These are phyloP conservation scores for Bryoerythrophyllum caledonicum DNA, from an alignment of 225 moss, liverwort and hornwort species.

Conservation along the genomic window DNA sequence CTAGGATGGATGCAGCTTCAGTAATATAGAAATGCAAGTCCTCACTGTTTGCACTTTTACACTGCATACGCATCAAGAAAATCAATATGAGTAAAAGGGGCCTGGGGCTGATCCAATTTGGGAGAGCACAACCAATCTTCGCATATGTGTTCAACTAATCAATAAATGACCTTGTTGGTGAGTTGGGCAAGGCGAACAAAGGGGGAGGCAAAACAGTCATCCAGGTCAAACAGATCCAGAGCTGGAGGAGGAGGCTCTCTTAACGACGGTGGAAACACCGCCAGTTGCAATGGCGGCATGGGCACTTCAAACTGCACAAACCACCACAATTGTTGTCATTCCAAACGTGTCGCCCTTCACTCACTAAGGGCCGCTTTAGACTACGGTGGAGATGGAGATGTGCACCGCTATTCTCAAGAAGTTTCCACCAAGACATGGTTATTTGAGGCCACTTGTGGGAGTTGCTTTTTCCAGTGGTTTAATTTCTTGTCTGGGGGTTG, in stretches of 20 bases:
- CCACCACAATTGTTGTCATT: not conserved
- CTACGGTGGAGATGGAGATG: too few relatives aligned
- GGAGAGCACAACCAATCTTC: too few relatives aligned
- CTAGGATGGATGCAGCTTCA: conserved; percentile 70
- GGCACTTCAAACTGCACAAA: conserved; percentile 78
- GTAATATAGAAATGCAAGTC: conserved; percentile 64
- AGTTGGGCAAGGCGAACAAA: conserved; percentile 63
- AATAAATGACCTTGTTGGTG: conserved; percentile 67
- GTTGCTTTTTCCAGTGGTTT: too few relatives aligned
- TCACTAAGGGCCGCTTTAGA: too few relatives aligned
- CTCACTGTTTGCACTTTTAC: conserved; percentile 52
- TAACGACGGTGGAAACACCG: conserved; percentile 56
- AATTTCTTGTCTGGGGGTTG: too few relatives aligned
- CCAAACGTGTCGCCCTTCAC: too few relatives aligned
- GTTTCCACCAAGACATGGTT: too few relatives aligned
- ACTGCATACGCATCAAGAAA: conserved; percentile 33
- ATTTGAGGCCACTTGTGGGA: too few relatives aligned
- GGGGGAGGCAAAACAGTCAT: conserved; percentile 87
- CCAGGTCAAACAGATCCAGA: conserved; percentile 87
- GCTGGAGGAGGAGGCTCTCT: conserved; percentile 70
- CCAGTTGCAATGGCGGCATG: conserved; percentile 59
- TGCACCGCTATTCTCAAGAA: too few relatives aligned
- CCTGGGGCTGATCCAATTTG: not conserved
- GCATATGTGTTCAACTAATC: too few relatives aligned
- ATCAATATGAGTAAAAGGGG: not conserved